Conservation (phyloP, 2,329 filamentous ascomycete genomes). For the Lecanosticta acicola region DNA sequence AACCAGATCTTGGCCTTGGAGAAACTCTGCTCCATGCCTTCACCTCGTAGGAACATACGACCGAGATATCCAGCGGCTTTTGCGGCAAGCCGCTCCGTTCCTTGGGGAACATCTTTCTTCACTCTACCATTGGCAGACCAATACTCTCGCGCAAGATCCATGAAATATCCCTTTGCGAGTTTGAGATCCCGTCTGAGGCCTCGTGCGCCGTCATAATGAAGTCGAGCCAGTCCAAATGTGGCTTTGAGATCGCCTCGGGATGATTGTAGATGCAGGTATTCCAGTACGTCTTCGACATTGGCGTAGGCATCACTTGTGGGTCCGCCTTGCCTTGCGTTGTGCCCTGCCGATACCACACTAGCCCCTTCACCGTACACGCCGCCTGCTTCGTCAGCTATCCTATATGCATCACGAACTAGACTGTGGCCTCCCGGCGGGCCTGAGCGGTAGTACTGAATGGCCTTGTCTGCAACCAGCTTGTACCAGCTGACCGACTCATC, state of each 20-base stretch:
- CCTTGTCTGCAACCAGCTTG: slow-evolving; percentile 88
- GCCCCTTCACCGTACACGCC: slow-evolving; percentile 95
- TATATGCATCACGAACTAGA: slow-evolving; percentile 71
- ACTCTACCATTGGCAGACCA: slow-evolving; percentile 71
- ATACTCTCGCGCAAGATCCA: slow-evolving; percentile 70
- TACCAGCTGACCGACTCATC: slow-evolving; percentile 83
- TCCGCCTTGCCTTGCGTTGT: slow-evolving; percentile 68
- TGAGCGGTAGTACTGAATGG: slow-evolving; percentile 77
- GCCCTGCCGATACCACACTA: slow-evolving; percentile 79
- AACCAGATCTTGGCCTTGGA: slow-evolving; percentile 77
- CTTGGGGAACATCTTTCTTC: slow-evolving; percentile 61
- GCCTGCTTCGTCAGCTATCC: slow-evolving; percentile 82
- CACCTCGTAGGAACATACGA: slow-evolving; percentile 82
- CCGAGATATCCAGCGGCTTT: slow-evolving; percentile 85
- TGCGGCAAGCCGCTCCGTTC: slow-evolving; percentile 70
- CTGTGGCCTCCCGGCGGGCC: slow-evolving; percentile 83
- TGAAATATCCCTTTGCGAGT: slow-evolving; percentile 73
- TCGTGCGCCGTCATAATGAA: slow-evolving; percentile 82
- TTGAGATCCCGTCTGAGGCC: slow-evolving; percentile 67
- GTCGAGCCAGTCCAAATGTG: slow-evolving; percentile 75
- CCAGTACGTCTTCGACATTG: slow-evolving; percentile 85
- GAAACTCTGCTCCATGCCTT: slow-evolving; percentile 75
- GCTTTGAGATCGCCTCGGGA: slow-evolving; percentile 85
- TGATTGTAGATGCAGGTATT: slow-evolving; percentile 86
- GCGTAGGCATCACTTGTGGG: slow-evolving; percentile 75